Conservation (phyloP, 305 asterid genomes). For the Rubia peregrina region DNA sequence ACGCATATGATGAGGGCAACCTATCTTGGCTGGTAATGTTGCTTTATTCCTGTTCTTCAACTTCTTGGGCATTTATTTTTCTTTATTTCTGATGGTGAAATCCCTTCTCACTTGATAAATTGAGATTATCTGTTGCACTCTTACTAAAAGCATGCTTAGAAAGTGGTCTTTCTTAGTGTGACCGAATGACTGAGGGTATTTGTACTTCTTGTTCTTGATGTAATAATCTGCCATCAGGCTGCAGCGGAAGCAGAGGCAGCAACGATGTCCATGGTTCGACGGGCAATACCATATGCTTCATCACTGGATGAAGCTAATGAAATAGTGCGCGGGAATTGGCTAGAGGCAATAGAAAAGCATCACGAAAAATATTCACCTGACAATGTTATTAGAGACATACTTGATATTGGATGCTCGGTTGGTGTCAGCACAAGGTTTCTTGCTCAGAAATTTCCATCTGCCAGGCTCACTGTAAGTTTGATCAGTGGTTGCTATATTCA, state of each 20-base stretch:
- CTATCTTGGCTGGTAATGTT: slow-evolving; percentile 91
- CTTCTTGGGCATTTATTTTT: background rate
- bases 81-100: background rate
- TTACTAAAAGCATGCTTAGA: background rate
- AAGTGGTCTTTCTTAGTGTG: background rate
- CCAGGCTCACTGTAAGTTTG: slow-evolving; percentile 55
- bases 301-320: slow-evolving; percentile 77
- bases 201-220: background rate
- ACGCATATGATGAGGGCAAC: slow-evolving; percentile 94
- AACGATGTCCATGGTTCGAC: slow-evolving; percentile 76
- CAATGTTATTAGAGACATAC: slow-evolving; percentile 40
- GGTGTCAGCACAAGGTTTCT: slow-evolving; percentile 83
- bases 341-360: slow-evolving; percentile 69
- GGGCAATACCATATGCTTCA: slow-evolving; percentile 71
- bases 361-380: slow-evolving; percentile 44
- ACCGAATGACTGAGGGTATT: too few relatives aligned
- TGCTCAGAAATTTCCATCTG: slow-evolving; percentile 58
- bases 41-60: background rate
- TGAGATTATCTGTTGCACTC: background rate
- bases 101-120: background rate
- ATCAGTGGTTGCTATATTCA: background rate
- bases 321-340: slow-evolving; percentile 89
- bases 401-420: slow-evolving; percentile 89
- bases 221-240: slow-evolving; percentile 42
- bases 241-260: slow-evolving; percentile 99